Base-by-base conservation (phyloP, 1,284 basidiomycete genomes). In the Trametes hirsuta region DNA sequence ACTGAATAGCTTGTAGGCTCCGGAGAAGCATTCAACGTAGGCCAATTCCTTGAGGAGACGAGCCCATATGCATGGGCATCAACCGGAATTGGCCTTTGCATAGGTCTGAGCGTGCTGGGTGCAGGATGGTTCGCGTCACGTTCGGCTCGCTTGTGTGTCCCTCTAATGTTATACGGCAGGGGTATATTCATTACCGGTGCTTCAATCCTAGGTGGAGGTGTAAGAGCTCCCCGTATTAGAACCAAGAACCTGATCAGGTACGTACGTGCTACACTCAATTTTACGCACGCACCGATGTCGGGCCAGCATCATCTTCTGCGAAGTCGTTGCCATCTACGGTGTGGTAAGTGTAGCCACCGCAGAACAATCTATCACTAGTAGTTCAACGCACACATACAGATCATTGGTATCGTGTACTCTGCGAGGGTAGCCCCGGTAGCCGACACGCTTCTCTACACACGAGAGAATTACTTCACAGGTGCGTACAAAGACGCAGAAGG, bases 221-320 rank as follows among this genome's bases (percentile, higher is more conserved):
- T 99, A 12, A 83, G 96, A 42, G 86, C 95, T 48, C 97, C 97
- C 10, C 84, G 97, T 64, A 99, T 99, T 67, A 87, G 91, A 53
- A 98, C 97, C 39, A 99, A 99, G 84, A 99, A 99, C 75, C 77
- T 99, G 74, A 98, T 98, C 70, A 96, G 93, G 95, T 94, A 59
- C 60, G 84, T 50, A 35, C 34, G 12, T 11, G 9, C 14, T 35
- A 3, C 6, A 12, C 15, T 10, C 21, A 4, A 0, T 24, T 8
- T 0, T 6, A 12, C 42, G 30, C 30, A 35, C 50, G 25, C 37
- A n/a, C 45, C 44, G 36, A 46, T 52, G 21, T 21, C 35, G 8
- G 10, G 47, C 11, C 69, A 97, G 95, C 65, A 96, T 99, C 80
- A 98, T 99, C 74, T 98, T 99, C 81, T 98, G 97, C 75, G 97